Percentiles rank a stretch among this genome's conserved stretches.
phyloP scores from a whole-genome alignment of 1,139 yeast species.

The Groenewaldozyma auringiensis region DNA sequence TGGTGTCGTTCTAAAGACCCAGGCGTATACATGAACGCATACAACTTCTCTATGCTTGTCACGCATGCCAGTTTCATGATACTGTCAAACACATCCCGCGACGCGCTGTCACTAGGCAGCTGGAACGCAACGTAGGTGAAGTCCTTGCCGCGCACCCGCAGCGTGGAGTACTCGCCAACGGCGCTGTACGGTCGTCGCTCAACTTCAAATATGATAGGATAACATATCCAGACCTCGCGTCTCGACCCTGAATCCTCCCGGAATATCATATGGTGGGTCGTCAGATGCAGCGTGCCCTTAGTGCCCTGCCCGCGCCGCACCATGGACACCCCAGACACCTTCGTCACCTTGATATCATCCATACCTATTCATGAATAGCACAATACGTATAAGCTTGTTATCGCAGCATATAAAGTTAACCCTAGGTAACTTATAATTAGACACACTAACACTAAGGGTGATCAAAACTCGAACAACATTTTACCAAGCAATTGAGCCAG shows the following conservation, averaged over 20 bases:
- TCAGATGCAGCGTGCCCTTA: conserved; percentile 65
- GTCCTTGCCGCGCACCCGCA: conserved; percentile 75
- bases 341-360: conserved; percentile 53
- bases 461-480: too few relatives aligned
- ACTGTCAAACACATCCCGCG: conserved; percentile 66
- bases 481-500: too few relatives aligned
- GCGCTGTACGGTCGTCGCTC: conserved; percentile 39
- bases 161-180: conserved; percentile 40
- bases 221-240: conserved; percentile 84
- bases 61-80: conserved; percentile 59
- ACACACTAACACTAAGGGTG: too few relatives aligned
- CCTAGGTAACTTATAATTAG: too few relatives aligned
- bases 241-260: conserved; percentile 18
- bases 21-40: conserved; percentile 64
- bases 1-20: conserved; percentile 40
- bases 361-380: conserved; percentile 30
- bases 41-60: conserved; percentile 47
- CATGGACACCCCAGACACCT: conserved; percentile 49
- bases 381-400: too few relatives aligned
- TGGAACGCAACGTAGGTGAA: conserved; percentile 80
- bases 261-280: conserved; percentile 83
- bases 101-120: conserved; percentile 50
- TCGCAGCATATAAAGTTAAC: too few relatives aligned
- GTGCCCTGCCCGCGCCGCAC: conserved; percentile 61
- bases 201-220: conserved; percentile 72